Percentiles rank a stretch among this genome's conserved stretches.
Conservation (phyloP, 2,329 filamentous ascomycete genomes). For the Chaetomiaceae sp. region DNA sequence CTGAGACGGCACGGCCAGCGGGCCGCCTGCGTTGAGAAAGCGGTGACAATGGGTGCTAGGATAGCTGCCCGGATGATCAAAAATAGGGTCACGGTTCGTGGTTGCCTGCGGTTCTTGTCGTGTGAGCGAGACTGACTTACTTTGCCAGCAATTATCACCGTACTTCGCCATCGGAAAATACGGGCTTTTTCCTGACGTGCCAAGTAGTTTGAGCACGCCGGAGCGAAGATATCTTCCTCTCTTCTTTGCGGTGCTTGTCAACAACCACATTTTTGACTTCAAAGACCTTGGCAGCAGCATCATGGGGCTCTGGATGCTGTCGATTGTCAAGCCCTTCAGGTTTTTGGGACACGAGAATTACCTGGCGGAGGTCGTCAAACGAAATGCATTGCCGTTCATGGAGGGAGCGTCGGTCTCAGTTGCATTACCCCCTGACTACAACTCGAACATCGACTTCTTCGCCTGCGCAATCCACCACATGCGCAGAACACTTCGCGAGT, state of each 20-base stretch:
- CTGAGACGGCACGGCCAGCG: constrained; percentile 18
- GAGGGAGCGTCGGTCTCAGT: constrained; percentile 34
- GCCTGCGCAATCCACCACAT: constrained; percentile 44
- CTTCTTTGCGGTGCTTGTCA: constrained; percentile 46
- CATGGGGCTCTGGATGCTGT: constrained; percentile 47
- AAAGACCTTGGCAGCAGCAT: constrained; percentile 40
- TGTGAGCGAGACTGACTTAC: constrained; percentile 21
- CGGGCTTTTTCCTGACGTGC: constrained; percentile 41
- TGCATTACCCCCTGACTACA: constrained; percentile 40
- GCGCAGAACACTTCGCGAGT: constrained; percentile 41
- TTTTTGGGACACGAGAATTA: constrained; percentile 44
- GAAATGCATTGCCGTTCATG: constrained; percentile 38
- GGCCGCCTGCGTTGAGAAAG: constrained; percentile 37
- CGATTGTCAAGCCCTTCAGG: constrained; percentile 44
- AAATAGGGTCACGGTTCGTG: constrained; percentile 37
- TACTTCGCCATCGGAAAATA: constrained; percentile 45
- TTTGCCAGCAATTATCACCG: constrained; percentile 34
- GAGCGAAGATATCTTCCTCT: constrained; percentile 44
- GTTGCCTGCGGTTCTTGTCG: neutral
- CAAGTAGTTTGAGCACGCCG: constrained; percentile 34
- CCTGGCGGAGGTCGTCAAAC: constrained; percentile 42
- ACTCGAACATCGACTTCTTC: constrained; percentile 44
- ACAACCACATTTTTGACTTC: constrained; percentile 42
- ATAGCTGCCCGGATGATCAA: constrained; percentile 41
- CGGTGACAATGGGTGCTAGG: constrained; percentile 40